These are phyloP conservation scores for Pulveroboletus sp. DNA, from an alignment of 1,284 basidiomycete species.

Conservation along the genomic window DNA sequence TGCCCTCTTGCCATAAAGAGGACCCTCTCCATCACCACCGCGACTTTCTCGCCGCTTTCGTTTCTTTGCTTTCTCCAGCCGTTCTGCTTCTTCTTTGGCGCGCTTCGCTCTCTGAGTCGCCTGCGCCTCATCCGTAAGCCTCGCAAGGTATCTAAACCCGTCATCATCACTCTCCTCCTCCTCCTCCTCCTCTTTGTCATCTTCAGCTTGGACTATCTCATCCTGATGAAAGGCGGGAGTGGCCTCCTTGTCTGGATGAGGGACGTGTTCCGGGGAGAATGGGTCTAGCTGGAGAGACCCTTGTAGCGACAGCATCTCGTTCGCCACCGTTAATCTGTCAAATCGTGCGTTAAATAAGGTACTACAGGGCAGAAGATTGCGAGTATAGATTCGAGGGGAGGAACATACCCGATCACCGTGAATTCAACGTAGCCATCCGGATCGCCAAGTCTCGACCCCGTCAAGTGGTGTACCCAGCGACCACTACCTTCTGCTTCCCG, in stretches of 20 bases:
- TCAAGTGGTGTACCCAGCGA: constrained; percentile 79
- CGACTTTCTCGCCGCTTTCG: constrained; percentile 32
- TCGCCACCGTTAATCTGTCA: constrained; percentile 83
- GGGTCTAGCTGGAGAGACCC: constrained; percentile 89
- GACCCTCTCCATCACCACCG: constrained; percentile 4
- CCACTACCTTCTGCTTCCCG: constrained; percentile 54
- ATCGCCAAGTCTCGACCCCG: constrained; percentile 75
- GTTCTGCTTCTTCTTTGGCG: constrained; percentile 38
- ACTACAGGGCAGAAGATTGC: not conserved
- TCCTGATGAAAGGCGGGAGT: constrained; percentile 6
- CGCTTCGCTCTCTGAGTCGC: constrained; percentile 33
- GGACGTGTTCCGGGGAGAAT: constrained; percentile 67
- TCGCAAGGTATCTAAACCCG: constrained; percentile 43
- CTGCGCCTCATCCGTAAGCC: constrained; percentile 33
- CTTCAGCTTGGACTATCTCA: constrained; percentile 27
- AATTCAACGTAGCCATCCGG: constrained; percentile 74
- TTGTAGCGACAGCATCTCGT: constrained; percentile 92
- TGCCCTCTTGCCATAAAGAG: constrained; percentile 16
- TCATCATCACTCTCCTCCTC: constrained; percentile 38
- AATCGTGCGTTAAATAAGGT: constrained; percentile 4
- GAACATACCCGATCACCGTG: constrained; percentile 82
- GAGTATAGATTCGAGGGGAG: not conserved
- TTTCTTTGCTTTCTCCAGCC: constrained; percentile 37
- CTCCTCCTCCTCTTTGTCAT: constrained; percentile 26
- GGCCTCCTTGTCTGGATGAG: constrained; percentile 25